phyloP scores from a whole-genome alignment of 2,329 filamentous ascomycete genomes.

The Calonectria hongkongensis region DNA sequence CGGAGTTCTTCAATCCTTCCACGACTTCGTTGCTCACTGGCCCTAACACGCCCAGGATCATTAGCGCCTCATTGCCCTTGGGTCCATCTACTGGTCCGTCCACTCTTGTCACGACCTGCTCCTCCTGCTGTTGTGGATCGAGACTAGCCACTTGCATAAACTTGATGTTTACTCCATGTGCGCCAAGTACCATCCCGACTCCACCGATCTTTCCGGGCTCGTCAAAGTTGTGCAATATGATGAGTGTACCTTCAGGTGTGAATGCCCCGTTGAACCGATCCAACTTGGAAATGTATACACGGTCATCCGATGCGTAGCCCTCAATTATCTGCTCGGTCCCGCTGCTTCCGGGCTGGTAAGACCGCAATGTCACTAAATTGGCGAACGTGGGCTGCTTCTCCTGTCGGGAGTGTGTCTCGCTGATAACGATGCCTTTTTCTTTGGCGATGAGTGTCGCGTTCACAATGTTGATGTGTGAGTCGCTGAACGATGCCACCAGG shows the following conservation, averaged over 20 bases:
- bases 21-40: slow-evolving; percentile 75
- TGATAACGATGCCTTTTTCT: slow-evolving; percentile 86
- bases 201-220: slow-evolving; percentile 88
- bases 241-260: slow-evolving; percentile 81
- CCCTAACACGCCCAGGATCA: slow-evolving; percentile 86
- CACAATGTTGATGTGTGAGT: slow-evolving; percentile 86
- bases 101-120: slow-evolving; percentile 47
- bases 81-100: slow-evolving; percentile 47
- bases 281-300: slow-evolving; percentile 82
- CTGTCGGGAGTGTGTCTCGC: slow-evolving; percentile 81
- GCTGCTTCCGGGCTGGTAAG: slow-evolving; percentile 61
- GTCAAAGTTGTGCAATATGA: slow-evolving; percentile 90
- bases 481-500: slow-evolving; percentile 80
- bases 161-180: slow-evolving; percentile 83
- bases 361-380: slow-evolving; percentile 82
- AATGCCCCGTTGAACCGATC: slow-evolving; percentile 85
- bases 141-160: slow-evolving; percentile 85
- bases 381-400: slow-evolving; percentile 79
- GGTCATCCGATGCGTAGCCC: slow-evolving; percentile 79
- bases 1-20: slow-evolving; percentile 67
- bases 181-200: slow-evolving; percentile 82
- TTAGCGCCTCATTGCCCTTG: slow-evolving; percentile 80
- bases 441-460: slow-evolving; percentile 85
- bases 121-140: slow-evolving; percentile 51
- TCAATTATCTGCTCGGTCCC: slow-evolving; percentile 71